Base-by-base conservation (phyloP, 805 yeast species). In the Saccharomycopsis sp. region DNA sequence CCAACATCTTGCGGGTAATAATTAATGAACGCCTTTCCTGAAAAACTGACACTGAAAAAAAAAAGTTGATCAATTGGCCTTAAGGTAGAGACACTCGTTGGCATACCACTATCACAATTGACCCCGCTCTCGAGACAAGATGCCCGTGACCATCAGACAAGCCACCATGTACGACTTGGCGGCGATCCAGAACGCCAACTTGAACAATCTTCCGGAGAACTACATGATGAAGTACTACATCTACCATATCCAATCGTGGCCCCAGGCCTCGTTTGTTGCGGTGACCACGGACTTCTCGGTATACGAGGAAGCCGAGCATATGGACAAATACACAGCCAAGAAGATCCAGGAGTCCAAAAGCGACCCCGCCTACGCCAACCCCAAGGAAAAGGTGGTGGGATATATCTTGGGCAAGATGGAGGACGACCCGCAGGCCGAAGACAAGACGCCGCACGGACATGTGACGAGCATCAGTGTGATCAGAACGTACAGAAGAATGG, bases 351-450 rank as follows among this genome's bases (percentile, higher is more conserved):
- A 46, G 31, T 12, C 57, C 18, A 77, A 75, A 49, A 71, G 76
- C 18, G 83, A 77, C 51, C 68, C 82, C 5, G 73, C 85, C 23
- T 80, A 80, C 55, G 56, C 52, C 4, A 65, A 64, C 13, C 67
- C 69, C 15, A 80, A 80, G 21, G 95, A 84, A 56, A 80, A 84
- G 52, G 71, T 92, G 25, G 94, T 92, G n/a, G 98, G 97, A 4
- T 92, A 92, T 56, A 97, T 86, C 4, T 66, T 92, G 50, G 95
- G 95, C 1, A 92, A 92, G 60, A 84, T 92, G 95, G 96, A 92
- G 53, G 96, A 88, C 58, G 95, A 87, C 54, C 87, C 88, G 25
- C 78, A 74, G 9, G 78, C 80, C 5, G 77, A 69, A 31, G 83
- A 77, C 48, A 77, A 75, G 52, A 71, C 77, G n/a, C 79, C 79